These are phyloP conservation scores for Cryptococcus jaspeensis DNA, from an alignment of 1,284 basidiomycete species.

Conservation along the genomic window DNA sequence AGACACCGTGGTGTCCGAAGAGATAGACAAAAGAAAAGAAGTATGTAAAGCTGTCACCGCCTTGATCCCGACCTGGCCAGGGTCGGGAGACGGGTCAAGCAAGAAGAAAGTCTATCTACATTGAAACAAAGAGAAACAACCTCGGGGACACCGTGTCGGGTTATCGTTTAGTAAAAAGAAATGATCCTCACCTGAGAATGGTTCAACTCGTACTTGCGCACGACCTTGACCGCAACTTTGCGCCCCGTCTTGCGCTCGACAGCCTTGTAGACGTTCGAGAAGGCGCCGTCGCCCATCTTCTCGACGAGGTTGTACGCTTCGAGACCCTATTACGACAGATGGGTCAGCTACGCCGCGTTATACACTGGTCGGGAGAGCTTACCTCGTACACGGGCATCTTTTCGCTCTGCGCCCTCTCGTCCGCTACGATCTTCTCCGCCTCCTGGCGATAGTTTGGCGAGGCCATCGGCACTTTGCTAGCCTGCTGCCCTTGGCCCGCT, in stretches of 20 bases:
- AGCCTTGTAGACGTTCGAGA: conserved; percentile 97
- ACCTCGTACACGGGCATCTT: conserved; percentile 75
- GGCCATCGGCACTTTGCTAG: conserved; percentile 31
- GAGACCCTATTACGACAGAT: conserved; percentile 62
- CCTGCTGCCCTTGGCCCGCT: background rate
- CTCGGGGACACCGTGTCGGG: background rate
- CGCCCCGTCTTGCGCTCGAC: conserved; percentile 71
- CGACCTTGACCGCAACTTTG: conserved; percentile 95
- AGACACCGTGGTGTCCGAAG: background rate
- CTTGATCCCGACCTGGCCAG: conserved; percentile 45
- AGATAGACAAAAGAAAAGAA: conserved; percentile 17
- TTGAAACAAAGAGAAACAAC: conserved; percentile 27
- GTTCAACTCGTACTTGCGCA: conserved; percentile 94
- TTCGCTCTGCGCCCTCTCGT: conserved; percentile 69
- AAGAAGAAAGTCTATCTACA: conserved; percentile 26
- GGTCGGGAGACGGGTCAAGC: conserved; percentile 31
- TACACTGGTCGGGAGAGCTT: conserved; percentile 1
- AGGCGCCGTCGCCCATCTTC: conserved; percentile 98
- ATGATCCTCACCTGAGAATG: conserved; percentile 85
- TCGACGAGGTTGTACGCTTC: conserved; percentile 77
- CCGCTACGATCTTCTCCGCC: conserved; percentile 71
- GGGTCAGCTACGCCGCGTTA: conserved; percentile 9
- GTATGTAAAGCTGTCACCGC: conserved; percentile 25
- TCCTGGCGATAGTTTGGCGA: conserved; percentile 58
- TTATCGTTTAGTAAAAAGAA: conserved; percentile 5